A percentile compares a stretch with the other conserved stretches of the same genome.
phyloP scores from a whole-genome alignment of 169 alveolate genomes.

The Plasmodium gaboni region DNA sequence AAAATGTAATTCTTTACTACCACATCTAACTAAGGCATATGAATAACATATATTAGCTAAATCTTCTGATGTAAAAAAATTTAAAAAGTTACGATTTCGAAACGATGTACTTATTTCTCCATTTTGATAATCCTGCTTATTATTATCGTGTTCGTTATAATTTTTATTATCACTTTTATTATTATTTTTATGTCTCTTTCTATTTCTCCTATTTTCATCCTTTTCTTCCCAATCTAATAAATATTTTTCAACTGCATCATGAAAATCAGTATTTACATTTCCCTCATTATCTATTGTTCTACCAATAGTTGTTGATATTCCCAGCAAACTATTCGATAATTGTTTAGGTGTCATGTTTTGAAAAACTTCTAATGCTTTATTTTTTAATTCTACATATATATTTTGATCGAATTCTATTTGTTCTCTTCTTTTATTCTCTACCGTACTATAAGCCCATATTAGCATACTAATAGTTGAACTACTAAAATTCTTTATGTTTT shows the following conservation, averaged over 20 bases:
- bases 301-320: constrained; percentile 58
- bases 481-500: constrained; percentile 41
- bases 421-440: constrained; percentile 44
- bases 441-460: constrained; percentile 69
- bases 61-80: constrained; percentile 47
- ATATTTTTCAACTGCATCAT: constrained; percentile 34
- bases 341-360: constrained; percentile 60
- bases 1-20: constrained; percentile 59
- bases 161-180: neutral
- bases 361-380: constrained; percentile 46
- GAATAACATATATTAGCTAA: constrained; percentile 61
- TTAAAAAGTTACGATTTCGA: constrained; percentile 11
- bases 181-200: neutral
- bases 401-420: constrained; percentile 17
- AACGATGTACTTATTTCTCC: neutral
- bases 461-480: constrained; percentile 68
- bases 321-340: constrained; percentile 59
- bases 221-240: constrained; percentile 1
- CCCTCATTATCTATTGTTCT: constrained; percentile 31
- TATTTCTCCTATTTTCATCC: neutral
- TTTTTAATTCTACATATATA: constrained; percentile 42
- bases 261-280: constrained; percentile 20
- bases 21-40: constrained; percentile 49
- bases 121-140: neutral
- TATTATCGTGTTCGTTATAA: too few species aligned